A percentile compares a stretch with the other conserved stretches of the same genome.
These are phyloP conservation scores for Diddensiella caesifluorescens DNA, from an alignment of 805 yeast species.

Conservation along the genomic window DNA sequence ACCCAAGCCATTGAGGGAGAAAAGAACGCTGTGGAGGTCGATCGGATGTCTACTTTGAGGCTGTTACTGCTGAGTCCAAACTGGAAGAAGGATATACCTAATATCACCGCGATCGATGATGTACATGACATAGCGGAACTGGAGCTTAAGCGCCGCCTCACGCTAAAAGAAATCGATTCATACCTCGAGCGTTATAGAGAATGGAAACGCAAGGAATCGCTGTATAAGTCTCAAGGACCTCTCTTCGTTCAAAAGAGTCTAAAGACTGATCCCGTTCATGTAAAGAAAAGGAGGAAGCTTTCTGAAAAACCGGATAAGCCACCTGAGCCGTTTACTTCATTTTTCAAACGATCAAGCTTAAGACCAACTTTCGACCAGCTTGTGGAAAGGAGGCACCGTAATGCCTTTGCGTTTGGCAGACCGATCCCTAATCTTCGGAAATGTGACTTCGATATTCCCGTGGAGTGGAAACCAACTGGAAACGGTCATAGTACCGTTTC, in stretches of 20 bases:
- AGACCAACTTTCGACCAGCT: conserved; percentile 20
- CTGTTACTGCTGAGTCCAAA: conserved; percentile 42
- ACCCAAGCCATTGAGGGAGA: conserved; percentile 52
- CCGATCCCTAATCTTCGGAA: conserved; percentile 9
- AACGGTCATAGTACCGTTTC: not conserved
- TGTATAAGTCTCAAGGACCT: not conserved
- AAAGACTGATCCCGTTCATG: conserved; percentile 11
- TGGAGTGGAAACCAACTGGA: conserved; percentile 15
- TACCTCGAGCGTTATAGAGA: conserved; percentile 29
- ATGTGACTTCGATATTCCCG: conserved; percentile 21
- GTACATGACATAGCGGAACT: conserved; percentile 46
- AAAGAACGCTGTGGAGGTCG: conserved; percentile 52
- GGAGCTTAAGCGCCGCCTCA: conserved; percentile 44
- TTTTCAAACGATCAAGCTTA: conserved; percentile 2
- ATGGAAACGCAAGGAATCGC: conserved; percentile 16
- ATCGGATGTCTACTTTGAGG: conserved; percentile 38
- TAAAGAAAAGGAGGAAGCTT: not conserved
- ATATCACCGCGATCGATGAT: conserved; percentile 48
- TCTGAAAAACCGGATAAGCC: not conserved
- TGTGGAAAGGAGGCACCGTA: conserved; percentile 12
- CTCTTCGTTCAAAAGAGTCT: conserved; percentile 3
- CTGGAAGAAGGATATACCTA: conserved; percentile 45
- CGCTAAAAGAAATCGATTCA: conserved; percentile 42
- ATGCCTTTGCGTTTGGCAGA: conserved; percentile 19
- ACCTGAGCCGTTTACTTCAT: conserved; percentile 5